A percentile compares a stretch with the other conserved stretches of the same genome.
These are phyloP conservation scores for Tylopilus sp. DNA, from an alignment of 768 basidiomycete species.

Conservation along the genomic window DNA sequence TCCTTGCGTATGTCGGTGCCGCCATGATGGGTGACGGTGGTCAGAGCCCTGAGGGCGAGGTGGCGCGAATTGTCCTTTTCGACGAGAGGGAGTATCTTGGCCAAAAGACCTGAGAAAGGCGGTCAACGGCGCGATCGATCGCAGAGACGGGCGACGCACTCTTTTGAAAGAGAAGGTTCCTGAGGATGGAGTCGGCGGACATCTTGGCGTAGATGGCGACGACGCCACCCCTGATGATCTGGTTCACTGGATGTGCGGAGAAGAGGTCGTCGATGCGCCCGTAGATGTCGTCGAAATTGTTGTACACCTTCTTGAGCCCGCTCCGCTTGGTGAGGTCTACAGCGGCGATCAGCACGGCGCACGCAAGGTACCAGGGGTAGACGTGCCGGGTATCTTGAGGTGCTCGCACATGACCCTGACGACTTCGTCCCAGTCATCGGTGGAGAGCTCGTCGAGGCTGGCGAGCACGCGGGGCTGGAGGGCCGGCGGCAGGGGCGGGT, in stretches of 20 bases:
- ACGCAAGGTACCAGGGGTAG: not conserved
- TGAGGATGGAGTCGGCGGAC: slow-evolving; percentile 55
- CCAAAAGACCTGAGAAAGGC: slow-evolving; percentile 44
- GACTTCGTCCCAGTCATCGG: slow-evolving; percentile 47
- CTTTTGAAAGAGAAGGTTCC: slow-evolving; percentile 56
- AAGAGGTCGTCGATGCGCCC: slow-evolving; percentile 49
- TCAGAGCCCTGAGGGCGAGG: slow-evolving; percentile 53
- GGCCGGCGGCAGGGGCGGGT: slow-evolving; percentile 8
- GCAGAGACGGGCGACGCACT: slow-evolving; percentile 33
- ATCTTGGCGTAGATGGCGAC: slow-evolving; percentile 63
- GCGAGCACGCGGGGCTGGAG: slow-evolving; percentile 9
- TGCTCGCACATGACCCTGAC: slow-evolving; percentile 46
- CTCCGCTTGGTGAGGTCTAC: slow-evolving; percentile 53
- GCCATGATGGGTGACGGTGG: slow-evolving; percentile 61
- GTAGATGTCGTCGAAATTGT: slow-evolving; percentile 53
- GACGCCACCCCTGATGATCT: slow-evolving; percentile 52
- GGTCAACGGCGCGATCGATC: not conserved
- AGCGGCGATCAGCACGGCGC: not conserved
- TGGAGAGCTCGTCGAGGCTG: slow-evolving; percentile 24
- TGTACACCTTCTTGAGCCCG: slow-evolving; percentile 62
- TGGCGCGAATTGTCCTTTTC: slow-evolving; percentile 45
- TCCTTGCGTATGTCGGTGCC: slow-evolving; percentile 46
- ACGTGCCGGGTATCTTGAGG: slow-evolving; percentile 54
- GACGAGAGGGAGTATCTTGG: slow-evolving; percentile 55
- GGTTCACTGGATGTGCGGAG: slow-evolving; percentile 38